Base-by-base conservation (phyloP, 768 basidiomycete species). In the Solioccasus polychromus region DNA sequence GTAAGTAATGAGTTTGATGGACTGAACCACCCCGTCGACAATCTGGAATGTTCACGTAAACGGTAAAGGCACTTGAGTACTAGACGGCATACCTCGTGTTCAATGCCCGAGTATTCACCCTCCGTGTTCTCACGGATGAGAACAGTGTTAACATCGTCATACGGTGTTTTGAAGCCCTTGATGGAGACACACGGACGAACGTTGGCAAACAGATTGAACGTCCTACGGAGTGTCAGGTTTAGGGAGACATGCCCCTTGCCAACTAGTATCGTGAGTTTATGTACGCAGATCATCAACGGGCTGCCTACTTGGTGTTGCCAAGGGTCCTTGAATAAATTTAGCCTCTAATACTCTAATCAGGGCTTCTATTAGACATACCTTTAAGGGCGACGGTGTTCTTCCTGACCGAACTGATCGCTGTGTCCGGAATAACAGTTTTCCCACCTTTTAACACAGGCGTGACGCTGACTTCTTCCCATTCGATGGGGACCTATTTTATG, bases 121-220 rank as follows among this genome's bases (percentile, higher is more conserved):
- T 99, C 96, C 8, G 96, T 99, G 70, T 99, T 99, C 74, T 99
- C 96, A 63, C 96, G 92, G 66, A 99, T 99, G 55, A 99, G 75
- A 42, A 97, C 93, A 20, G 92, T 94, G 75, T 99, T 88, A 54
- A 99, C 96, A 60, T 97, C 87, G 66, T 98, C 94, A 62, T 99
- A 98, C 2, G 95, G 88, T 0, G 96, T 99, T 75, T 96, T 96
- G 78, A 85, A 98, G 23, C 96, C 96, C 68, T 91, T 73, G 69
- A 99, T 92, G 23, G 94, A 97, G 23, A 82, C 80, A 64, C 96
- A 99, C 28, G 96, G 96, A 48, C 96, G 85, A 60, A 98, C 96
- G 66, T 98, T 98, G 62, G 96, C 96, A 65, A 97, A 99, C 42
- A 99, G 82, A 66, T 92, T 92, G 77, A 99, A 99, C 0, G 95